Evolutionary conservation across 352 stramenopile species (phyloP).

Genomic region (Pythium phragmitis): DNA sequence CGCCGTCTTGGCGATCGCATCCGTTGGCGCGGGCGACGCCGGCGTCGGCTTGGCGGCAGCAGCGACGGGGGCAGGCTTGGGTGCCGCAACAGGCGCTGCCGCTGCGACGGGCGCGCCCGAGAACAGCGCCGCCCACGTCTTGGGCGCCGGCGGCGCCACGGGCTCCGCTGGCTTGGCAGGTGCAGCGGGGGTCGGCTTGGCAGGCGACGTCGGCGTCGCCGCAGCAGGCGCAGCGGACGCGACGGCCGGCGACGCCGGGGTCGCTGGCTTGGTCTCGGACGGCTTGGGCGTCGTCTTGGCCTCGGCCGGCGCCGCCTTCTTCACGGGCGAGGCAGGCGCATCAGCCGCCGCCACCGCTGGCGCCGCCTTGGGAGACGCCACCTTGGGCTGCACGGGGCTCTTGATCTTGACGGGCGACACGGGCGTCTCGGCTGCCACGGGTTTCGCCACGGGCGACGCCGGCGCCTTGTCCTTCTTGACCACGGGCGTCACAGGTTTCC

Average conservation of each 20-base stretch:
- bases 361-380: constrained; percentile 31
- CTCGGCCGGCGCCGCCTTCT: constrained; percentile 37
- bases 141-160: constrained; percentile 38
- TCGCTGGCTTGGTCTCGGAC: constrained; percentile 35
- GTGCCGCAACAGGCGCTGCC: constrained; percentile 20
- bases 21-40: constrained; percentile 22
- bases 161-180: constrained; percentile 21
- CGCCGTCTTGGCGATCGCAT: constrained; percentile 3
- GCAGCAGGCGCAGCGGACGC: constrained; percentile 23
- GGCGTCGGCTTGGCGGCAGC: constrained; percentile 16
- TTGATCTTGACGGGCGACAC: constrained; percentile 36
- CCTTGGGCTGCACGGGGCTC: constrained; percentile 18
- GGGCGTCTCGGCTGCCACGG: constrained; percentile 15
- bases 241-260: constrained; percentile 29
- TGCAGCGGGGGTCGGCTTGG: constrained; percentile 24
- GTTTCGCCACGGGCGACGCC: constrained; percentile 20
- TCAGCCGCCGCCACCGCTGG: constrained; percentile 4
- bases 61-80: constrained; percentile 26
- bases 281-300: constrained; percentile 34
- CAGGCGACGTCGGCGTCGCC: constrained; percentile 28
- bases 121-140: constrained; percentile 66
- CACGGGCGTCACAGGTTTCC: constrained; percentile 19
- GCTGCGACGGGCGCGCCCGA: constrained; percentile 15
- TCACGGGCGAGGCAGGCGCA: constrained; percentile 32
- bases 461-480: constrained; percentile 32